Evolutionary conservation across 2,329 filamentous ascomycete species (phyloP), one percentile per base, ranked within the genome.

Genomic region (Cytospora piceicola): DNA sequence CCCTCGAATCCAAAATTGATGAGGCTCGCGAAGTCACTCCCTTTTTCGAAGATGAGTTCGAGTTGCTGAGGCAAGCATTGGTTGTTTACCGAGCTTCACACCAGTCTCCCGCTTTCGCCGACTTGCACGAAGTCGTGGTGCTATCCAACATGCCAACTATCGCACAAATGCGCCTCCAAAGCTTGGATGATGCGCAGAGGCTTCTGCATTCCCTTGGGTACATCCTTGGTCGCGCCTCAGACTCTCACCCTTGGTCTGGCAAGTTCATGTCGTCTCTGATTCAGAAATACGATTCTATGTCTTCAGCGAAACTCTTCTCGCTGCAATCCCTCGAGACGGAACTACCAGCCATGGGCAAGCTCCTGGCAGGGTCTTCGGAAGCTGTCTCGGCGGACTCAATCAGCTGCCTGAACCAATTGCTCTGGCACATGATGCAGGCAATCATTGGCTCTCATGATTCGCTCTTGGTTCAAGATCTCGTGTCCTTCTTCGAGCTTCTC

Each of bases 271-370:
- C 80, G 27, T 82, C 82, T 0, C 72, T 92, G 4, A 78, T 91
- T 70, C 77, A 79, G 17, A 88, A 83, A 69, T 75, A 90, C 56
- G 78, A 83, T 59, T 77, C 75, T 1, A 75, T 88, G 22, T 77
- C 78, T 15, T 78, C 82, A 29, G 85, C 88, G 0, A 84, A 79
- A 55, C 77, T 93, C 49, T 82, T 82, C 55, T 85, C 87, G 52
- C 77, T 93, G 57, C 81, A 84, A 54, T 80, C 90, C 22, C 79
- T 93, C 0, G 88, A 91, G 74, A 79, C 81, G 1, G 90, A 93
- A 72, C 77, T 91, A 58, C 86, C 87, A 11, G 78, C 84, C 3
- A 78, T 91, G 66, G 86, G 85, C 12, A 80, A 81, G 54, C 82
- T 86, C 64, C 71, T 90, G 30, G 77, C 83, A 57, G 73, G 76